Evolutionary conservation across 805 yeast genomes (phyloP).

Genomic region (Saccharomycopsis schoenii): DNA sequence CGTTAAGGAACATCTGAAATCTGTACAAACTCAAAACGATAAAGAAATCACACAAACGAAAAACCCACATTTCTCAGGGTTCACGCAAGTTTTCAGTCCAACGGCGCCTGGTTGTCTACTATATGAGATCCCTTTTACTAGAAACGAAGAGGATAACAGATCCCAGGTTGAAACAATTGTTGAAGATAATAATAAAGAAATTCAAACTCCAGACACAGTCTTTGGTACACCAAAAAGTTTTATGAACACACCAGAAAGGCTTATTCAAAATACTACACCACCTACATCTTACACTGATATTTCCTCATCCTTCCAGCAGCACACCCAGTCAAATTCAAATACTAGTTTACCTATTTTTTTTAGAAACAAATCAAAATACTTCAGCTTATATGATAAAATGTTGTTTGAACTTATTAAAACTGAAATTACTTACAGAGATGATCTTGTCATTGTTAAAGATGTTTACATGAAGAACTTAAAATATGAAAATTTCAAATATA

Average conservation of each 20-base stretch:
- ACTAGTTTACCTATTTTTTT: background rate
- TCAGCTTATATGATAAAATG: conserved; percentile 2
- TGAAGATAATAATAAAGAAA: background rate
- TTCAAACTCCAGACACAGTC: background rate
- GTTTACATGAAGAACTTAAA: conserved; percentile 24
- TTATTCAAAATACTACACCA: background rate
- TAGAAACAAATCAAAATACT: background rate
- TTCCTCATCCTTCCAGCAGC: background rate
- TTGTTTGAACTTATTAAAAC: conserved; percentile 27
- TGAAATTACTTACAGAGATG: conserved; percentile 28
- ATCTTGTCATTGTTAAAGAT: conserved; percentile 27
- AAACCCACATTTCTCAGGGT: background rate
- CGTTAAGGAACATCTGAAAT: background rate
- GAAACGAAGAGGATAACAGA: background rate
- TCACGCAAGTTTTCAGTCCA: background rate
- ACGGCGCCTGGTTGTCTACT: background rate
- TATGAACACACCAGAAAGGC: background rate
- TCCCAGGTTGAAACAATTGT: background rate
- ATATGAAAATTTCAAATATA: conserved; percentile 18
- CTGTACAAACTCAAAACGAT: background rate
- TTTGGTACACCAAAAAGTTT: background rate
- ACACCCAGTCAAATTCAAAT: background rate
- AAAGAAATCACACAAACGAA: background rate
- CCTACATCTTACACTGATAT: background rate
- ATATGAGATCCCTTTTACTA: background rate